These are phyloP conservation scores for Pleoardoris graminearum DNA, from an alignment of 2,329 filamentous ascomycete genomes.

Conservation along the genomic window DNA sequence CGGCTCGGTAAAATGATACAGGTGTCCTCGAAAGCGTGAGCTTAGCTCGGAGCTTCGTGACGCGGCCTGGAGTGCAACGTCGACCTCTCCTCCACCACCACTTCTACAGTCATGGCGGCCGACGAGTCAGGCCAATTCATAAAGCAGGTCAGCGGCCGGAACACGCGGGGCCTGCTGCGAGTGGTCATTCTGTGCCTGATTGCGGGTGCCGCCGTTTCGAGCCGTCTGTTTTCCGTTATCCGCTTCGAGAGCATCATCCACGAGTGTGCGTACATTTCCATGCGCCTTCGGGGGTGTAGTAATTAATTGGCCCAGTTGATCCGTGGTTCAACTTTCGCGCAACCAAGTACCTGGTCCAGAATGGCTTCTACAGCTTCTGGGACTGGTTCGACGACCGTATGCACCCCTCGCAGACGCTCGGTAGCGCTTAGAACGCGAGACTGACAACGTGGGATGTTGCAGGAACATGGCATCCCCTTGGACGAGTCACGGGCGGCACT, in stretches of 20 bases:
- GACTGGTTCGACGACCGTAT: conserved; percentile 98
- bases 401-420: conserved; percentile 34
- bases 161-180: conserved; percentile 80
- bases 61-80: conserved; percentile 39
- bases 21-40: conserved; percentile 20
- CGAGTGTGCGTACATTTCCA: conserved; percentile 77
- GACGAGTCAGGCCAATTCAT: conserved; percentile 58
- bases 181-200: conserved; percentile 90
- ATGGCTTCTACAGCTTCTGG: conserved; percentile 99
- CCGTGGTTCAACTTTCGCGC: conserved; percentile 99
- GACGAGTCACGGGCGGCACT: conserved; percentile 97
- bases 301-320: conserved; percentile 69
- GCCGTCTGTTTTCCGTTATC: conserved; percentile 97
- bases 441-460: conserved; percentile 19
- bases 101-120: conserved; percentile 42
- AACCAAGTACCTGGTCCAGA: conserved; percentile 93
- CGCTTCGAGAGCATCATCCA: conserved; percentile 99
- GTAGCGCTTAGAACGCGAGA: conserved; percentile 4
- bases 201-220: conserved; percentile 86
- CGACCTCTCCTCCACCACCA: conserved; percentile 22
- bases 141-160: conserved; percentile 78
- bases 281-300: conserved; percentile 17
- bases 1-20: conserved; percentile 24
- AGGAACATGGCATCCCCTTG: conserved; percentile 98
- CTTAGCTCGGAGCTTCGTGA: conserved; percentile 38